Evolutionary conservation across 129 eudicot genomes (phyloP), one percentile per base, ranked within the genome.

Genomic region (Dittrichia graveolens): DNA sequence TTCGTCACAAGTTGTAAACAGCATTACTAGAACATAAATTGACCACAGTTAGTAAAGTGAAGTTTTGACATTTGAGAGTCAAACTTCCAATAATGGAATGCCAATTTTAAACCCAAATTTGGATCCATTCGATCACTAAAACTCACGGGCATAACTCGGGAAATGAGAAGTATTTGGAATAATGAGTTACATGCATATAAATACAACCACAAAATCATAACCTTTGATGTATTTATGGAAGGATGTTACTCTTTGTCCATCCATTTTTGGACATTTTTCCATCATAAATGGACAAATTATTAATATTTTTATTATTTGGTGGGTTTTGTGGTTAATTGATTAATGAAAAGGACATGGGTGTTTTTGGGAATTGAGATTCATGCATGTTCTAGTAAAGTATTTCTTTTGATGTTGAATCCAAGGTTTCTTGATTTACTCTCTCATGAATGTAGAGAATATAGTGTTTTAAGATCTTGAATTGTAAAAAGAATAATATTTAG

Each of bases 81-180:
- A 61, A 77, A 60, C 31, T 49, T 49, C 47, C 35, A 64, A 43
- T 14, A 34, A 3, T 13, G 44, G 40, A 50, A 77, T 38, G 57
- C 16, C 73, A 64, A 7, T 13, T 52, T 58, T 38, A 58, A 16
- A 24, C 76, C 53, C 5, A 37, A 42, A 11, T 48, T 69, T 69
- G 81, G 64, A 69, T 19, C 14, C 65, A 77, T 60, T 69, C 54
- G 41, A 58, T 18, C 15, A 55, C 38, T 46, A 53, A 8, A 50
- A 70, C 11, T 78, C 81, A 78, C 77, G 81, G 66, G 75, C 48
- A 58, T 35, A 78, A 52, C 81, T 70, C 49, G 76, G 56, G 64
- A 69, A 69, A 60, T 52, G 81, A 65, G 76, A 68, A 66, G 11
- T 76, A 45, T 76, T 67, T 76, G 80, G 75, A 76, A 57, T 69